Evolutionary conservation across 805 yeast genomes (phyloP).

Genomic region (Saccharomycopsis microspora): DNA sequence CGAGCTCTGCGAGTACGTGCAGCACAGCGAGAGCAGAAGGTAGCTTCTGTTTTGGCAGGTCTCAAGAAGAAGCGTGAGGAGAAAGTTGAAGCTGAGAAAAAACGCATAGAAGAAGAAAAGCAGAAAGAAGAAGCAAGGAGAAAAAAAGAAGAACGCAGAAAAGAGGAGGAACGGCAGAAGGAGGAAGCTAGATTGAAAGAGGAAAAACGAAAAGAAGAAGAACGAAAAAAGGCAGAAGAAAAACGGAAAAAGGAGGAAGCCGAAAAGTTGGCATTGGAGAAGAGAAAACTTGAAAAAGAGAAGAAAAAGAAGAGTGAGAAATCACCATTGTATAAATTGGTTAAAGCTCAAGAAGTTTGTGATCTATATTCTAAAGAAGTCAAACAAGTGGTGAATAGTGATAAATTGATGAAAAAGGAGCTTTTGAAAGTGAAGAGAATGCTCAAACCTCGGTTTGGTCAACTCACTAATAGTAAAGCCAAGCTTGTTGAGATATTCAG

Average conservation of each 20-base stretch:
- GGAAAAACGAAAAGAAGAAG: neutral
- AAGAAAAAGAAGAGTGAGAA: conserved; percentile 22
- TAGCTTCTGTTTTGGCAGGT: no score
- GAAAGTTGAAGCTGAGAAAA: conserved; percentile 16
- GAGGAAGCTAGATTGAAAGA: neutral
- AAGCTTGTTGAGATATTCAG: conserved; percentile 33
- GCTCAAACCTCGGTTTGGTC: conserved; percentile 86
- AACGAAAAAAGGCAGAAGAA: neutral
- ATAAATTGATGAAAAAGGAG: conserved; percentile 30
- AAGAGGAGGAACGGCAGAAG: neutral
- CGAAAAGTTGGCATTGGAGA: conserved; percentile 6
- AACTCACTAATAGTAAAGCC: conserved; percentile 57
- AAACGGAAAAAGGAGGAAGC: conserved; percentile 16
- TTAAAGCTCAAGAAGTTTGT: conserved; percentile 13
- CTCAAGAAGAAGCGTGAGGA: conserved; percentile 10
- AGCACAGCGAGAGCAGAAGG: no score
- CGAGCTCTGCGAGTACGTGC: no score
- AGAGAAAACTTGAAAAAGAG: conserved; percentile 17
- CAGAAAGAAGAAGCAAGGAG: neutral
- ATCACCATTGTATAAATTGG: conserved; percentile 14
- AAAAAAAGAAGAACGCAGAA: neutral
- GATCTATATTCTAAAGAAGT: neutral
- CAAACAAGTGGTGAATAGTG: no score
- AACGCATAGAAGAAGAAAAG: neutral
- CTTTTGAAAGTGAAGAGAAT: conserved; percentile 55